Evolutionary conservation across 2,329 filamentous ascomycete species (phyloP), one percentile per base, ranked within the genome.

Genomic region (Leptographium wingfieldii): DNA sequence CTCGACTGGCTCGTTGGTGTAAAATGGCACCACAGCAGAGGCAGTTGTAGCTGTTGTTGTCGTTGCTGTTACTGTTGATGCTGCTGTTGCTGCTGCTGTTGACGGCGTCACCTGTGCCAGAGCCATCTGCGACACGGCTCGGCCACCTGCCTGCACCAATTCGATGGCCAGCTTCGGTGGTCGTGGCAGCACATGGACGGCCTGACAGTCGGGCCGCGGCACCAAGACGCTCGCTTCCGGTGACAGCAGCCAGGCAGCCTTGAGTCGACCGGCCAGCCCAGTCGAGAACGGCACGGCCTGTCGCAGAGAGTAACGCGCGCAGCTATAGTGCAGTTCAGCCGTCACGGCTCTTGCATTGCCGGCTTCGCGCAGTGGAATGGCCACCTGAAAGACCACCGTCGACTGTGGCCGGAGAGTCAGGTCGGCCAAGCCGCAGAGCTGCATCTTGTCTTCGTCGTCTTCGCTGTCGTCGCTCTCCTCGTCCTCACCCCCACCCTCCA

Each of bases 151-250:
- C 29, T 27, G 14, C 31, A 22, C 11, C 11, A 90, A 74, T 31
- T 76, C 80, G 54, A 99, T 82, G 66, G 90, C 85, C 75, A 99
- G 84, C 72, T 96, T 97, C 0, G 94, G 94, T 33, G 92, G 94
- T 65, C 95, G 88, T 1, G 94, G 92, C 59, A 91, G 78, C 29
- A 99, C 84, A 60, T 83, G 85, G 60, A 95, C 81, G 2, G 75
- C 74, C 40, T 81, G 76, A 10, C 80, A 73, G 55, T 80, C 75
- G 12, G 72, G 65, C 10, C 82, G 76, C 33, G 77, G 72, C 25
- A 81, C 70, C 33, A 73, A 75, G 61, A 77, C 77, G 58, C 72
- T 77, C 0, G 70, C 69, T 16, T 73, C 71, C 3, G 71, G 70
- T 7, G 73, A 69, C 2, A 75, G 70, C 61, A 79, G 80, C 82